Conservation (phyloP, 352 stramenopile genomes). For the Phytophthora vignae region DNA sequence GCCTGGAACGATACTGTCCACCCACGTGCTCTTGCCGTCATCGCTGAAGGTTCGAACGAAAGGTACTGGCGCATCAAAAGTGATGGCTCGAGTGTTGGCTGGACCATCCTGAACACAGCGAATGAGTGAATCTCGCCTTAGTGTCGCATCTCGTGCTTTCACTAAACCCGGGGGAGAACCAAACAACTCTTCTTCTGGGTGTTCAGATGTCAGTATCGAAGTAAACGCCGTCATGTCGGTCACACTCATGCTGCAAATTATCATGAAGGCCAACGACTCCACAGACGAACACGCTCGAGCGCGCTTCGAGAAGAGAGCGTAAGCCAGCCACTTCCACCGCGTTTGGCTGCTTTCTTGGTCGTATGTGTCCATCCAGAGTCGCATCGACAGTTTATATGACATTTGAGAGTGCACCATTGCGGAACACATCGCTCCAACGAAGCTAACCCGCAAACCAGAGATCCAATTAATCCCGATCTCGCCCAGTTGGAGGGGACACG, state of each 20-base stretch:
- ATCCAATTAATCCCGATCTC: background rate
- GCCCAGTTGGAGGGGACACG: background rate
- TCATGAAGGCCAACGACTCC: background rate
- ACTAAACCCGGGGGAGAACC: background rate
- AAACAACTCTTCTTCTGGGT: constrained; percentile 13
- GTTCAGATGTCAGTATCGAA: background rate
- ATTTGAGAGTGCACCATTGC: background rate
- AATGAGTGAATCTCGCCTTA: background rate
- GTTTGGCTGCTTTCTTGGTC: background rate
- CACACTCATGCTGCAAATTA: background rate
- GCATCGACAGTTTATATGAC: background rate
- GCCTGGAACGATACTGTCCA: background rate
- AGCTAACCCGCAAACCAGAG: background rate
- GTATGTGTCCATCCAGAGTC: background rate
- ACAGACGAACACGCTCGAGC: constrained; percentile 1
- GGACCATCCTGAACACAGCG: background rate
- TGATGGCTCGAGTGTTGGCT: background rate
- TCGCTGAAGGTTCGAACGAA: background rate
- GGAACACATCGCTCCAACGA: constrained; percentile 6
- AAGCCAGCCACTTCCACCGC: constrained; percentile 22
- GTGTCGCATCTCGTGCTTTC: background rate
- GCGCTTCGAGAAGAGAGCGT: constrained; percentile 14
- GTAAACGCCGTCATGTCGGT: constrained; percentile 1
- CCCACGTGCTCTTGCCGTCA: background rate
- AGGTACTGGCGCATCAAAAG: background rate